Base-by-base conservation (phyloP, 208 protist species). In the Trypanosoma congolense region DNA sequence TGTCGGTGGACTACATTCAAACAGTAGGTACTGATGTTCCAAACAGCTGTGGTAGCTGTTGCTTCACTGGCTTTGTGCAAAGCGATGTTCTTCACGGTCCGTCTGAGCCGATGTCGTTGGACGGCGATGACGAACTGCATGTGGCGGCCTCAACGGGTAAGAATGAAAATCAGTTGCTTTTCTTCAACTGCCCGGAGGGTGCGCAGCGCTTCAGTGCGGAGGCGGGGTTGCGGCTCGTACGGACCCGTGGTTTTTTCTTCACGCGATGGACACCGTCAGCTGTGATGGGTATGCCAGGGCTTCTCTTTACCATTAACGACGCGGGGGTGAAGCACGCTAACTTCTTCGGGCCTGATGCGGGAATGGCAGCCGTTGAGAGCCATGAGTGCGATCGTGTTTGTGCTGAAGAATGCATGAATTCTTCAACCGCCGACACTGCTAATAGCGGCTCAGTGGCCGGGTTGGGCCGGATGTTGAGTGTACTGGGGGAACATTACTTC, bases 101-200 rank as follows among this genome's bases (percentile, higher is more conserved):
- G 24, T 36, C 12, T 8, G 52, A 67, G 38, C 44, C 24, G 1
- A 30, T 60, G 46, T 22, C 51, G 35, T 2, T 31, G 10, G 4
- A 21, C 21, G 8, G 43, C 10, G 19, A 2, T 30, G 2, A 5
- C 24, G 2, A 18, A 31, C 19, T 1, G 29, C 6, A 40, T 18
- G 9, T 12, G 14, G 41, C n/a, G 5, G 10, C 51, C 31, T 4
- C 8, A 26, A 29, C 65, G 22, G 58, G 52, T 1, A 69, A 48
- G 6, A 55, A 65, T 9, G 68, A 48, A 8, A 77, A 83, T 33
- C 79, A 84, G 18, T 80, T 88, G 53, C 45, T 93, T 16, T 75
- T 93, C 48, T 93, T 93, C 49, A 93, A 93, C 68, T 93, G 87
- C 38, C 87, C 87, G 0, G 83, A 93, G 38, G 87, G 87, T 0